These are phyloP conservation scores for Pezicula carpinea DNA, from an alignment of 2,329 filamentous ascomycete species.

Conservation along the genomic window DNA sequence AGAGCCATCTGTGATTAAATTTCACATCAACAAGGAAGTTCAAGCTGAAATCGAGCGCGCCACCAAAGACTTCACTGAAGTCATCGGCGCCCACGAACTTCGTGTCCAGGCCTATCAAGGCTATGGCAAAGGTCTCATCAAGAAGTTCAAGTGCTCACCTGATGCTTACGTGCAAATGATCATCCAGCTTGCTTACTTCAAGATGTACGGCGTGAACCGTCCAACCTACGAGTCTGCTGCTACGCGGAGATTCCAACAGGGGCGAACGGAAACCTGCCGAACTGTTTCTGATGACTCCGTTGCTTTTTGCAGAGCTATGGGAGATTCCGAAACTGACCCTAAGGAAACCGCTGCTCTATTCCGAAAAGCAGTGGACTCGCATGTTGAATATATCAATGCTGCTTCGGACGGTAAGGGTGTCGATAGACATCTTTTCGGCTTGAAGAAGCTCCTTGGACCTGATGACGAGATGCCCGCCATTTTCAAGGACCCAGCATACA, in stretches of 20 bases:
- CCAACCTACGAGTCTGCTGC: slow-evolving; percentile 97
- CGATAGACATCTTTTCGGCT: slow-evolving; percentile 92
- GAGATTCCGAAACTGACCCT: slow-evolving; percentile 58
- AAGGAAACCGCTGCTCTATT: slow-evolving; percentile 70
- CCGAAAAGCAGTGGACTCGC: slow-evolving; percentile 73
- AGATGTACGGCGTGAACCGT: slow-evolving; percentile 97
- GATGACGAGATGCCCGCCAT: slow-evolving; percentile 78
- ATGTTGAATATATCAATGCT: slow-evolving; percentile 85
- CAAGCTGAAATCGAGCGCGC: slow-evolving; percentile 76
- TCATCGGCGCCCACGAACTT: slow-evolving; percentile 86
- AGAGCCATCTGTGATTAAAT: slow-evolving; percentile 72
- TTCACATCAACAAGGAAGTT: slow-evolving; percentile 71
- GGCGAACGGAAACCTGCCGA: slow-evolving; percentile 93
- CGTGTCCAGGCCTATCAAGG: slow-evolving; percentile 93
- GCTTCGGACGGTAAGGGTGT: slow-evolving; percentile 91
- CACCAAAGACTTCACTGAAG: slow-evolving; percentile 68
- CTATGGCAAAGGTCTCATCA: slow-evolving; percentile 97
- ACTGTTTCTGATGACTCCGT: slow-evolving; percentile 87
- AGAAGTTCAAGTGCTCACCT: slow-evolving; percentile 98
- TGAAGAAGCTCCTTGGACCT: slow-evolving; percentile 82
- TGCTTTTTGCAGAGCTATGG: slow-evolving; percentile 84
- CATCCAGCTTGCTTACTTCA: slow-evolving; percentile 96
- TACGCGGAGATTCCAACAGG: slow-evolving; percentile 91
- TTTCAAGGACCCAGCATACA: slow-evolving; percentile 81
- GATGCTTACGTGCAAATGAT: slow-evolving; percentile 98